Conservation (phyloP, 1,284 basidiomycete species). For the Puccinia coronata region DNA sequence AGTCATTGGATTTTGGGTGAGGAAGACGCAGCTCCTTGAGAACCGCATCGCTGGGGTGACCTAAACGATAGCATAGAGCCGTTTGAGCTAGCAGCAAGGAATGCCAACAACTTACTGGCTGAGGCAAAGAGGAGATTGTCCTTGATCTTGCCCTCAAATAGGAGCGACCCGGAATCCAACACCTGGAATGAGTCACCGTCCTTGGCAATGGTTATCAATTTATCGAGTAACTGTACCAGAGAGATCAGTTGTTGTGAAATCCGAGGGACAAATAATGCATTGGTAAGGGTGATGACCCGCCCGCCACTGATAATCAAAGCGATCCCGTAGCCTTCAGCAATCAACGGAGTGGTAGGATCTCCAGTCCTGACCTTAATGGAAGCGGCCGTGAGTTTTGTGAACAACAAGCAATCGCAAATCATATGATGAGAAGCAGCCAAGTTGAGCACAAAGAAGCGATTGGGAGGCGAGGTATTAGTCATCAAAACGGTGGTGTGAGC, state of each 20-base stretch:
- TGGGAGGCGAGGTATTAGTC: no score
- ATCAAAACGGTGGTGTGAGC: no score
- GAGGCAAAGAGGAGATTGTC: background rate
- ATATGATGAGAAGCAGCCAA: no score
- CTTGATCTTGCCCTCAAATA: background rate
- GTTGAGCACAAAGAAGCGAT: no score
- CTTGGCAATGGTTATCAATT: background rate
- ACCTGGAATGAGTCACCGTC: background rate
- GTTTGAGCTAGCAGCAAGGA: background rate
- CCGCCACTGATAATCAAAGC: no score
- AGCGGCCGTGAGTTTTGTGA: no score
- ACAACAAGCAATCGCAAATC: no score
- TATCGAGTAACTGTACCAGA: background rate
- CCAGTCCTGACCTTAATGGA: no score
- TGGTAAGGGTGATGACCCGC: no score
- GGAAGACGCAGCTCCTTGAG: background rate
- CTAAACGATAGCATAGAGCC: background rate
- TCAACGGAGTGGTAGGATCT: no score
- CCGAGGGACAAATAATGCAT: background rate
- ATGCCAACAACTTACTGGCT: background rate
- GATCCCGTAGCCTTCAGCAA: no score
- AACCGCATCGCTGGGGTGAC: background rate
- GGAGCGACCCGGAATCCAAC: no score
- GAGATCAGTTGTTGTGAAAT: background rate
- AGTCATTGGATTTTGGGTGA: background rate